A percentile compares a stretch with the other conserved stretches of the same genome.
phyloP scores from a whole-genome alignment of 169 alveolate species.

The Plasmodium billcollinsi region DNA sequence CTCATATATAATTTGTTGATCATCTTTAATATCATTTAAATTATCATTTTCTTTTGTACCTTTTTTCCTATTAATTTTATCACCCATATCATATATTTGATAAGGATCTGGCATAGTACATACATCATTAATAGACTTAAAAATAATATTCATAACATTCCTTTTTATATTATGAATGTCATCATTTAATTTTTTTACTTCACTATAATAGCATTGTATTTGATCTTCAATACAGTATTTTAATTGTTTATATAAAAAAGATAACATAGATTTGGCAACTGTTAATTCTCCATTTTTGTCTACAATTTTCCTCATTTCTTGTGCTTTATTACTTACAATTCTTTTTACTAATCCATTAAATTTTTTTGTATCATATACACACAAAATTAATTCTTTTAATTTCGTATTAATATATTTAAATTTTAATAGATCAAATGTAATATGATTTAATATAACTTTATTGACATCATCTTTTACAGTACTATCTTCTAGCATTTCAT shows the following conservation, averaged over 20 bases:
- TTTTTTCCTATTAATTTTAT: no score
- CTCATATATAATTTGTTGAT: no score
- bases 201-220: constrained; percentile 24
- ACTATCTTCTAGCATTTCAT: constrained; percentile 49
- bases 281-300: constrained; percentile 56
- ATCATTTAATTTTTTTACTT: constrained; percentile 50
- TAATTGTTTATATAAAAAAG: constrained; percentile 55
- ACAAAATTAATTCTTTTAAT: constrained; percentile 59
- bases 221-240: constrained; percentile 65
- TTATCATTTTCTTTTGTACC: no score
- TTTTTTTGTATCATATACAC: constrained; percentile 72
- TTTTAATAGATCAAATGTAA: constrained; percentile 65
- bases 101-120: constrained; percentile 39
- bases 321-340: constrained; percentile 35
- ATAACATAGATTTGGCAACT: constrained; percentile 62
- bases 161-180: constrained; percentile 59
- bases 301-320: constrained; percentile 54
- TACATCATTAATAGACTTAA: constrained; percentile 43
- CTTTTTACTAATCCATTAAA: constrained; percentile 53
- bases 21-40: no score
- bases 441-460: constrained; percentile 52
- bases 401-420: constrained; percentile 69
- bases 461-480: constrained; percentile 60
- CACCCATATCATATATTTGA: constrained; percentile 9
- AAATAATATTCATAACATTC: constrained; percentile 42